A percentile compares a stretch with the other conserved stretches of the same genome.
Evolutionary conservation across 805 yeast genomes (phyloP).

Genomic region (Yarrowia sp.): DNA sequence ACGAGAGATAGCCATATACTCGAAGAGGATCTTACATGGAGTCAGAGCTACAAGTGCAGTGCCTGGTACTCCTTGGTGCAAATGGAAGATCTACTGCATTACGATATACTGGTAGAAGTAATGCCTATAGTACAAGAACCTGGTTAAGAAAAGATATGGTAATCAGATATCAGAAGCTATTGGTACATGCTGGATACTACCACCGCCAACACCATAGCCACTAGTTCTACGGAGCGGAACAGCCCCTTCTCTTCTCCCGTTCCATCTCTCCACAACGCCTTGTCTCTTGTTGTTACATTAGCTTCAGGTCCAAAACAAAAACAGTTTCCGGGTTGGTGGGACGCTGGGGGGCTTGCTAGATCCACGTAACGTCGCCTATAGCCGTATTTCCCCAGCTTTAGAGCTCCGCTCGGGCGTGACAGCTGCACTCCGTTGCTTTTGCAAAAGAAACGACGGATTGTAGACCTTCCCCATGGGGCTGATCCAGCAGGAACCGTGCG

Average conservation of each 20-base stretch:
- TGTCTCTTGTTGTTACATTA: background rate
- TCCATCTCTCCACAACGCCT: background rate
- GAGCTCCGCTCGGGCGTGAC: constrained; percentile 2
- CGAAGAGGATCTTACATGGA: too few relatives aligned
- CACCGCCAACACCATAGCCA: background rate
- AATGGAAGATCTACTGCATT: background rate
- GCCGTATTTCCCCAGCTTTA: constrained; percentile 35
- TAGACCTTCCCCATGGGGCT: background rate
- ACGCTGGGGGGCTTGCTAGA: constrained; percentile 1
- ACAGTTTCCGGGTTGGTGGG: background rate
- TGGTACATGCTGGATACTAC: too few relatives aligned
- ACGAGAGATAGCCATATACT: too few relatives aligned
- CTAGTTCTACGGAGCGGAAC: constrained; percentile 7
- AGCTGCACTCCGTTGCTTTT: background rate
- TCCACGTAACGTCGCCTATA: constrained; percentile 27
- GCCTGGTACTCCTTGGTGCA: too few relatives aligned
- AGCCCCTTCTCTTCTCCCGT: background rate
- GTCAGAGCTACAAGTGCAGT: too few relatives aligned
- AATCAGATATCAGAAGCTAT: too few relatives aligned
- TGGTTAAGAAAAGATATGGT: too few relatives aligned
- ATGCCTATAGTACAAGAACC: too few relatives aligned
- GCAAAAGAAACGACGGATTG: too few relatives aligned
- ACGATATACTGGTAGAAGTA: too few relatives aligned
- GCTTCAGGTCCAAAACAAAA: background rate
- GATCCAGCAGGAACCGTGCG: constrained; percentile 8